Base-by-base conservation (phyloP, 2,329 filamentous ascomycete genomes). In the Fusarium sp. region DNA sequence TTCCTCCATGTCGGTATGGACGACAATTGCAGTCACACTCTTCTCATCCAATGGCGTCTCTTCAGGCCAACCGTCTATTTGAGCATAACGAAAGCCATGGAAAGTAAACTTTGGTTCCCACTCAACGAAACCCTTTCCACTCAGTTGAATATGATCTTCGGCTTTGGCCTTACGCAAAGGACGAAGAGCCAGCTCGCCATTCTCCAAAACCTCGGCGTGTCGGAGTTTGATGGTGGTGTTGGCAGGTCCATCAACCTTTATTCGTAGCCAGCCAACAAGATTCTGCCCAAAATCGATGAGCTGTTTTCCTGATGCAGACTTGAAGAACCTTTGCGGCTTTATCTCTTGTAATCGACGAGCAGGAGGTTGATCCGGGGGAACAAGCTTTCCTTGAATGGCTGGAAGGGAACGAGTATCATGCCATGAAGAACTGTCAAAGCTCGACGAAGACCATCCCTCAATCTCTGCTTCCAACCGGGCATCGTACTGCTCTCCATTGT, bases 231-330 rank as follows among this genome's bases (percentile, higher is more conserved):
- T 78, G 6, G 72, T 76, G 1, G 77, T 75, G 1, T 78, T 79
- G 3, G 70, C 68, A 0, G 76, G 73, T 0, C 76, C 79, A 31
- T 61, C 61, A 2, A 80, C 70, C 0, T 73, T 68, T 6, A 86
- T 53, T 3, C 73, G 72, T 1, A 85, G 54, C 67, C 77, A 77
- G 0, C 85, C 85, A 1, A 86, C 84, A 0, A 87, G 70, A 56
- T 87, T 86, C 64, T 87, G 84, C 1, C 84, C 84, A 67, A 87
- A 86, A 58, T 87, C 74, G n/a, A 85, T 53, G 3, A 85, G 69
- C 0, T 73, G 77, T 58, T 81, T 82, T 1, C 81, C 79, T 0
- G 78, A 77, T 0, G 75, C 72, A 0, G 2, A 62, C 58, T 68
- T 73, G 49, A 80, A 80, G 53, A 75, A 77, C 68, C 71, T 9